Evolutionary conservation across 2,329 filamentous ascomycete genomes (phyloP).

Genomic region (Beauveria sp.): DNA sequence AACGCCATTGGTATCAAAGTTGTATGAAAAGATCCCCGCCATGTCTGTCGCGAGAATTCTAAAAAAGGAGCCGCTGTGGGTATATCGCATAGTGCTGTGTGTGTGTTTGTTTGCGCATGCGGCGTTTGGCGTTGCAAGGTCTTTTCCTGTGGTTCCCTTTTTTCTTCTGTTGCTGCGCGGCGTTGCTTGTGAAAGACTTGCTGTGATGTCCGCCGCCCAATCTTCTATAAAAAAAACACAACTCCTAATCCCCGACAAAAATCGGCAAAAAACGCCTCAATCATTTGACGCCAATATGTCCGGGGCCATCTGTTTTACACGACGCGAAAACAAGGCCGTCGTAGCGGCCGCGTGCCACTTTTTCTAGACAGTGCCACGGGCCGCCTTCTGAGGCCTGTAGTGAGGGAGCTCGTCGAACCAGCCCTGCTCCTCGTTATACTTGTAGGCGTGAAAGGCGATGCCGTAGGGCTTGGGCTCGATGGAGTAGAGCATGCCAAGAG

Average conservation of each 20-base stretch:
- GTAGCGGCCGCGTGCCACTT: neutral
- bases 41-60: neutral
- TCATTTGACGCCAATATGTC: neutral
- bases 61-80: neutral
- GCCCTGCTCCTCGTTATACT: slow-evolving; percentile 68
- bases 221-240: neutral
- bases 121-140: neutral
- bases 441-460: slow-evolving; percentile 92
- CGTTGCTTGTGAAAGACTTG: neutral
- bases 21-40: neutral
- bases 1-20: slow-evolving; percentile 8
- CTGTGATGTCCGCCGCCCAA: neutral
- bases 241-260: neutral
- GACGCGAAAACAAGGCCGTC: neutral
- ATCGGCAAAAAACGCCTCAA: neutral
- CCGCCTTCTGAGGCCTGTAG: slow-evolving; percentile 61
- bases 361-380: slow-evolving; percentile 19
- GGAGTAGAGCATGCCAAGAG: slow-evolving; percentile 86
- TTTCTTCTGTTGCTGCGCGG: neutral
- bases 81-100: neutral
- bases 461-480: slow-evolving; percentile 97
- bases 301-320: slow-evolving; percentile 5
- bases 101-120: neutral
- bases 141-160: slow-evolving; percentile 7
- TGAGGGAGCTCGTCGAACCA: slow-evolving; percentile 84